Base-by-base conservation (phyloP, 2,329 filamentous ascomycete species). In the Lanzia echinophila region DNA sequence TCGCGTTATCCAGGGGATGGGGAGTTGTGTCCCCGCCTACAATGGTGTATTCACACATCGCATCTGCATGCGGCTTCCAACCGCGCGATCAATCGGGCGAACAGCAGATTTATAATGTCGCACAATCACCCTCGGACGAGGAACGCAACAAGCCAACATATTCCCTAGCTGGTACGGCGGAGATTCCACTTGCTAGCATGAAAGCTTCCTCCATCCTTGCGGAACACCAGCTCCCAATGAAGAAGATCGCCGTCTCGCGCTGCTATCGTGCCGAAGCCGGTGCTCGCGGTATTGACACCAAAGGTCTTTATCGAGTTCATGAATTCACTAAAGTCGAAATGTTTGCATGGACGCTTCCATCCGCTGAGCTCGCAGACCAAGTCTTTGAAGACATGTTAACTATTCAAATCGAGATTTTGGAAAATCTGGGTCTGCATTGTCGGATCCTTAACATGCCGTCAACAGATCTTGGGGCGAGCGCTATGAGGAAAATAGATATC, bases 241-340 rank as follows among this genome's bases (percentile, higher is more conserved):
- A 90, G 69, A 77, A 85, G 17, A 89, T 95, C 3, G 94, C 88
- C 15, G 83, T 88, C 1, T 96, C 89, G 54, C 80, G 94, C n/a
- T 95, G 91, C 75, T 99, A 95, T 72, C 87, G 94, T 50, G 94
- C 94, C 43, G 94, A 99, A 73, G 94, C 94, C 0, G 94, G 94
- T 32, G 88, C 90, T 1, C 79, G 92, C 38, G 94, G 94, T 31
- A 84, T 87, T 22, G 89, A 94, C 63, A 96, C 91, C 1, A 96
- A 96, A 72, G 94, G 94, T 5, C 75, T 99, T 1, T 99, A 97
- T 72, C 86, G 94, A 28, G 94, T 99, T 3, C 94, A 99, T 71
- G 94, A 99, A 71, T 99, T 99, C 72, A 96, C 90, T 28, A 99
- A 99, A 70, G 92, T 99, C 0, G 94, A 99, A 71, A 84, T 99